These are phyloP conservation scores for Pythium angustatum DNA, from an alignment of 352 stramenopile species.

Conservation along the genomic window DNA sequence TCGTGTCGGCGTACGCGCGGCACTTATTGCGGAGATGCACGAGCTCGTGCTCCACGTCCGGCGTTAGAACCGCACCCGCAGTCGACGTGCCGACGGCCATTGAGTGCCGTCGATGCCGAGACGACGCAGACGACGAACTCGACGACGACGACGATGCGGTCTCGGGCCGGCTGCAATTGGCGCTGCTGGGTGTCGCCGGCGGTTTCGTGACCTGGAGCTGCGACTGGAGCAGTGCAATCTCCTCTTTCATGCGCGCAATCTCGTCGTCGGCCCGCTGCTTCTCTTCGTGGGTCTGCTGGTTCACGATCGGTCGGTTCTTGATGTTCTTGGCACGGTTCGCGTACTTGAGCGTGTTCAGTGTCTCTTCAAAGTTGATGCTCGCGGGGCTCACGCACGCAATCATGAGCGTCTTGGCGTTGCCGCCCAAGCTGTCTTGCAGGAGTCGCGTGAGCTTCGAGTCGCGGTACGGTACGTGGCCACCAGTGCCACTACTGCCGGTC, in stretches of 20 bases:
- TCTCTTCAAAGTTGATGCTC: slow-evolving; percentile 92
- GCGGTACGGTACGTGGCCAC: slow-evolving; percentile 81
- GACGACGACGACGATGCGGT: slow-evolving; percentile 20
- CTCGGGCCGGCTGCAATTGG: slow-evolving; percentile 11
- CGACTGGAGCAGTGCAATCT: slow-evolving; percentile 73
- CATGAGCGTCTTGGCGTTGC: slow-evolving; percentile 91
- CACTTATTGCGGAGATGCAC: slow-evolving; percentile 43
- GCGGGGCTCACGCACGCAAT: slow-evolving; percentile 86
- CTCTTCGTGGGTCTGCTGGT: slow-evolving; percentile 70
- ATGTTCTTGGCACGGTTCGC: slow-evolving; percentile 99
- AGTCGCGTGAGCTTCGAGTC: slow-evolving; percentile 85
- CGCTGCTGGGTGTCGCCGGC: slow-evolving; percentile 20
- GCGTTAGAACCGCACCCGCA: background rate
- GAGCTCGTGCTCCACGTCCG: slow-evolving; percentile 32
- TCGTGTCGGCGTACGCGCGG: slow-evolving; percentile 40
- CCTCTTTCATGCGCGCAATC: slow-evolving; percentile 74
- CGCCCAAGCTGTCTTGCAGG: slow-evolving; percentile 84
- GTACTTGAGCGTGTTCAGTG: slow-evolving; percentile 98
- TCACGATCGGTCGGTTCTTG: slow-evolving; percentile 98
- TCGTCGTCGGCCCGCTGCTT: slow-evolving; percentile 56
- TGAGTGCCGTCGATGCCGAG: slow-evolving; percentile 19
- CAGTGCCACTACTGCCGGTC: slow-evolving; percentile 25
- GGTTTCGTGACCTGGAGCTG: slow-evolving; percentile 47
- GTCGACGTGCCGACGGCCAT: slow-evolving; percentile 27
- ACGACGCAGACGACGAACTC: slow-evolving; percentile 5